Percentiles rank a stretch among this genome's conserved stretches.
Conservation (phyloP, 352 stramenopile species). For the Phytopythium sindhum region DNA sequence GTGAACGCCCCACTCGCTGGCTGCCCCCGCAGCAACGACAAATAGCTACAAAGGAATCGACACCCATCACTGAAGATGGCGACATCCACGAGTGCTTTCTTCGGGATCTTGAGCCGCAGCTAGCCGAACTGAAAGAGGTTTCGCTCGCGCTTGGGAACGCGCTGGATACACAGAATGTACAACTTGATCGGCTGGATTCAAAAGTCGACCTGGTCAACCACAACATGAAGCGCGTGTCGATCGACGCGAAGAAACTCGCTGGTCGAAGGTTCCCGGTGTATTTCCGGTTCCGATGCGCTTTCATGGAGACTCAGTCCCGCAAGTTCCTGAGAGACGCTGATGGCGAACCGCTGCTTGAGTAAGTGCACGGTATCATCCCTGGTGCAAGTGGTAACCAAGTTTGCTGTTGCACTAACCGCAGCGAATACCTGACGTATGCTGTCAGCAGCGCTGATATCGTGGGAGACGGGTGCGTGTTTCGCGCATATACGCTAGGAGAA, state of each 20-base stretch:
- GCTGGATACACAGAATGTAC: conserved; percentile 56
- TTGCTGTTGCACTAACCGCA: neutral
- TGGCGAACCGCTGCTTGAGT: conserved; percentile 60
- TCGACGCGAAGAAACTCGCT: conserved; percentile 57
- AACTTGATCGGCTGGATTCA: conserved; percentile 54
- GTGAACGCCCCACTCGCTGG: neutral
- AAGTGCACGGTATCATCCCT: conserved; percentile 5
- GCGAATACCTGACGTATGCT: neutral
- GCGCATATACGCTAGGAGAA: conserved; percentile 72
- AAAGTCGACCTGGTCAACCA: conserved; percentile 67
- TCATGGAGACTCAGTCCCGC: conserved; percentile 51
- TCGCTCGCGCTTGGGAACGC: conserved; percentile 57
- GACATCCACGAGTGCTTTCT: conserved; percentile 49
- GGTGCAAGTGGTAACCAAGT: neutral
- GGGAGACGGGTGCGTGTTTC: conserved; percentile 58
- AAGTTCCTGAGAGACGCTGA: conserved; percentile 58
- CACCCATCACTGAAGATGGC: neutral
- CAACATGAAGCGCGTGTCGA: conserved; percentile 64
- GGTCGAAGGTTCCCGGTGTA: conserved; percentile 30
- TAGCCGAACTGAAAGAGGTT: conserved; percentile 65
- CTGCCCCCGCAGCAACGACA: neutral
- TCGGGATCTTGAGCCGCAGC: conserved; percentile 44
- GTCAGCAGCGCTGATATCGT: conserved; percentile 55
- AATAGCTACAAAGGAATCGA: neutral
- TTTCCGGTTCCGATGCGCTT: conserved; percentile 67